These are phyloP conservation scores for Allium cepa DNA, from an alignment of 106 monocot genomes.

Conservation along the genomic window DNA sequence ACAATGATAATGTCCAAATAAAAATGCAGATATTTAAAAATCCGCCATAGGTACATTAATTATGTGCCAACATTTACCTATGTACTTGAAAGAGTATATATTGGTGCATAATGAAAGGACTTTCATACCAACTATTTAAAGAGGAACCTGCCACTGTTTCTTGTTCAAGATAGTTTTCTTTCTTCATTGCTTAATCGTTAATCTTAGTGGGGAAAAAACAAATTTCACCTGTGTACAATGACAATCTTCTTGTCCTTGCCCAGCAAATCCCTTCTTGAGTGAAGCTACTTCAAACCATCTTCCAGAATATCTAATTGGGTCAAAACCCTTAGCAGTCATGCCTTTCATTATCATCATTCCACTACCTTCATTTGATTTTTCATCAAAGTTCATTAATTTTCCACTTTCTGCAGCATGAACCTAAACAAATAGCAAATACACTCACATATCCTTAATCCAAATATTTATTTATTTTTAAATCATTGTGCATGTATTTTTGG, in stretches of 20 bases:
- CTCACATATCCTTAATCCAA: too few relatives aligned
- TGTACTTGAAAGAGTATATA: too few relatives aligned
- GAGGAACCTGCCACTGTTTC: too few relatives aligned
- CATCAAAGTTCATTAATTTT: slow-evolving; percentile 25
- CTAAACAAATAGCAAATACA: slow-evolving; percentile 19
- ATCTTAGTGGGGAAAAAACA: not conserved
- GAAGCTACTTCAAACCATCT: slow-evolving; percentile 99
- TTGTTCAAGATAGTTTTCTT: too few relatives aligned
- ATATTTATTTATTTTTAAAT: not conserved
- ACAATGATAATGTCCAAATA: too few relatives aligned
- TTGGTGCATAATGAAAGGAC: too few relatives aligned
- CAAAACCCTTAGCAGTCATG: slow-evolving; percentile 83
- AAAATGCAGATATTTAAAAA: too few relatives aligned
- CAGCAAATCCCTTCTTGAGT: slow-evolving; percentile 89
- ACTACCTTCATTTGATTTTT: slow-evolving; percentile 20
- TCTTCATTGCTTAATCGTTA: not conserved
- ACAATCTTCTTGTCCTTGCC: slow-evolving; percentile 91
- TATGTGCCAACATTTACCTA: too few relatives aligned
- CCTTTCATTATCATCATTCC: slow-evolving; percentile 61
- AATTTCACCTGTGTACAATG: slow-evolving; percentile 80
- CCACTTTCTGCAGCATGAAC: slow-evolving; percentile 36
- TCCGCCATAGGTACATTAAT: too few relatives aligned
- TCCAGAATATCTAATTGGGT: slow-evolving; percentile 82
- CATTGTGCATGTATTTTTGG: not conserved
- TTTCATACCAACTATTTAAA: too few relatives aligned